Conservation (phyloP, 495 filamentous ascomycete species). For the Beverwykella pulmonaria region DNA sequence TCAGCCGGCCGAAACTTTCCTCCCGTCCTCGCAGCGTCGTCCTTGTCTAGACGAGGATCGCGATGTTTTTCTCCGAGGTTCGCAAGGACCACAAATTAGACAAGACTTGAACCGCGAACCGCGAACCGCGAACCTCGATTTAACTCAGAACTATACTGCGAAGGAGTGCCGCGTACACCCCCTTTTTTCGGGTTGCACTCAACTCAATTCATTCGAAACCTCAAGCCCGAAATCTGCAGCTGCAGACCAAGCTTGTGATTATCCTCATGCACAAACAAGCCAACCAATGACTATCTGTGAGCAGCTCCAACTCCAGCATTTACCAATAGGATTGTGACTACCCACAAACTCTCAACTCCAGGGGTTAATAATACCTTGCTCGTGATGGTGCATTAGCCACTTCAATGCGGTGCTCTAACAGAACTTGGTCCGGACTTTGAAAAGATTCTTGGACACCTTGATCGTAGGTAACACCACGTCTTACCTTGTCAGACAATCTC, state of each 20-base stretch:
- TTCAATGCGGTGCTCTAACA: neutral
- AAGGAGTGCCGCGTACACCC: too few species aligned
- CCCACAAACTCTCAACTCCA: neutral
- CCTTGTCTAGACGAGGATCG: neutral
- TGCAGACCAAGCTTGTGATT: neutral
- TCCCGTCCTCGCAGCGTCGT: neutral
- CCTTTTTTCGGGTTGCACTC: too few species aligned
- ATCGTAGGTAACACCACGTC: neutral
- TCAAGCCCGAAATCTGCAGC: conserved; percentile 3
- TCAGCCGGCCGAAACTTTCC: neutral
- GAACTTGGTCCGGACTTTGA: neutral
- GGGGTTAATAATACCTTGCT: neutral
- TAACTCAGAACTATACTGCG: too few species aligned
- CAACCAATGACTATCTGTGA: conserved; percentile 9
- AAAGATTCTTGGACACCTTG: too few species aligned
- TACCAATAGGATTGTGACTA: conserved; percentile 3
- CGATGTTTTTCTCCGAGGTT: too few species aligned
- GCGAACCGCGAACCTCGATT: too few species aligned
- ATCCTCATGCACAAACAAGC: neutral
- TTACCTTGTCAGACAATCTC: neutral
- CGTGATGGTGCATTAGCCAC: too few species aligned
- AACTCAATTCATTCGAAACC: conserved; percentile 10
- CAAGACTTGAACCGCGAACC: too few species aligned
- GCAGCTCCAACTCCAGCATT: conserved; percentile 5
- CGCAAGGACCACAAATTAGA: too few species aligned